Conservation (phyloP, 371 early-diverging fungal genomes). For the Syncephalastrum monosporum region DNA sequence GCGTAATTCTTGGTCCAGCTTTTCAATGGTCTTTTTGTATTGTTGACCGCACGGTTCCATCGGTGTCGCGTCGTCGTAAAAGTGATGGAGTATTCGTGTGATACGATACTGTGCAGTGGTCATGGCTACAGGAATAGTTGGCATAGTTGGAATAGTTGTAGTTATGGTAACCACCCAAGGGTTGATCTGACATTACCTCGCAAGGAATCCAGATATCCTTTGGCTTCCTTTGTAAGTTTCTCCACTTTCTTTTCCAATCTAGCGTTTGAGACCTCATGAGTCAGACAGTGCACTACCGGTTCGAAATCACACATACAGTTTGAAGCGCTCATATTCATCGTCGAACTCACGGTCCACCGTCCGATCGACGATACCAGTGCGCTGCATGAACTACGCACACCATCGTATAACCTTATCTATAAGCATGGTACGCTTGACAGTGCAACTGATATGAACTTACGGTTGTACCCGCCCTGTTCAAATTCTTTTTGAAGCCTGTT, state of each 20-base stretch:
- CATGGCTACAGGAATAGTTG: constrained; percentile 44
- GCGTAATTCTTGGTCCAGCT: constrained; percentile 68
- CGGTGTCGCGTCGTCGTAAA: constrained; percentile 37
- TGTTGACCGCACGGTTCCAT: constrained; percentile 10
- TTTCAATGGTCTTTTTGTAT: constrained; percentile 66
- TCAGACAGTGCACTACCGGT: neutral
- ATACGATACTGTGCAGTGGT: constrained; percentile 67
- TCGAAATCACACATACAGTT: constrained; percentile 44
- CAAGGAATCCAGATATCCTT: constrained; percentile 81
- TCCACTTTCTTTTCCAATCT: constrained; percentile 82
- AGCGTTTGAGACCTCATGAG: constrained; percentile 4
- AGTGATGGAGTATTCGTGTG: constrained; percentile 61
- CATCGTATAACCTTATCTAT: neutral
- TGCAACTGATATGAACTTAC: constrained; percentile 28
- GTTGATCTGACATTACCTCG: constrained; percentile 31
- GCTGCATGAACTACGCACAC: constrained; percentile 56
- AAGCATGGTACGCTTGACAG: neutral
- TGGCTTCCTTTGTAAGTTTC: constrained; percentile 79
- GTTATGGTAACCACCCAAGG: no score
- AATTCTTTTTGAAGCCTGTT: constrained; percentile 77
- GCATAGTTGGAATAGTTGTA: no score
- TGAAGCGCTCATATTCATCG: constrained; percentile 77
- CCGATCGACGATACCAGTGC: constrained; percentile 64
- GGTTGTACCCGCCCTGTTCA: constrained; percentile 76
- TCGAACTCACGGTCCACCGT: constrained; percentile 82